Evolutionary conservation across 495 filamentous ascomycete species (phyloP).

Genomic region (Rostrohypoxylon terebratum): DNA sequence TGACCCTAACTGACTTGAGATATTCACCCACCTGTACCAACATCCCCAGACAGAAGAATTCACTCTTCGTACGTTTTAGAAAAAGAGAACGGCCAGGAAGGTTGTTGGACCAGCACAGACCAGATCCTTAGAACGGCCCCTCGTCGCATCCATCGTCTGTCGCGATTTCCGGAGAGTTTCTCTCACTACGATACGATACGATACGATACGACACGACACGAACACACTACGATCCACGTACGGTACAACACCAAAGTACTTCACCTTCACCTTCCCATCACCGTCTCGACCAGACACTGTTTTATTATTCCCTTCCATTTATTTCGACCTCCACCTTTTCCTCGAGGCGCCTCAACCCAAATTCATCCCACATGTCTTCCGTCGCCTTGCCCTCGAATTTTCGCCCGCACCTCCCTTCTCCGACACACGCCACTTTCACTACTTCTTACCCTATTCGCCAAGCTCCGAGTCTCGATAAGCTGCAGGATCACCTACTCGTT

Average conservation of each 20-base stretch:
- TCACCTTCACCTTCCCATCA: constrained; percentile 14
- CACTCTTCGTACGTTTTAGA: constrained; percentile 22
- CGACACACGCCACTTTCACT: constrained; percentile 27
- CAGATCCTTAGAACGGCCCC: constrained; percentile 11
- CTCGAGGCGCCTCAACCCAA: constrained; percentile 22
- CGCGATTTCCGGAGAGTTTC: constrained; percentile 29
- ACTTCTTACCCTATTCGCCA: constrained; percentile 28
- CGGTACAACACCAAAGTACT: neutral
- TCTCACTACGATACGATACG: neutral
- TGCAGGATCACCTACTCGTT: constrained; percentile 19
- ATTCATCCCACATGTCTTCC: constrained; percentile 51
- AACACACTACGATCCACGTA: neutral
- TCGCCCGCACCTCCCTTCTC: constrained; percentile 45
- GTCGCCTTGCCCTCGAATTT: constrained; percentile 37
- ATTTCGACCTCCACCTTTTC: constrained; percentile 8
- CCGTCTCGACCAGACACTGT: constrained; percentile 9
- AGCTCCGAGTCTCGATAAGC: constrained; percentile 25
- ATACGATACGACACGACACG: neutral
- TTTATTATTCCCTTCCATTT: constrained; percentile 22
- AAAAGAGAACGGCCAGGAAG: constrained; percentile 21
- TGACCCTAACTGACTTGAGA: constrained; percentile 42
- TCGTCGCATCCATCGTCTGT: neutral
- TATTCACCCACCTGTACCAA: constrained; percentile 29
- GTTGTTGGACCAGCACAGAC: constrained; percentile 41
- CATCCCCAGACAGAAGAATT: constrained; percentile 16